Evolutionary conservation across 306 rosid species (phyloP).

Genomic region (Herpetospermum pedunculosum): DNA sequence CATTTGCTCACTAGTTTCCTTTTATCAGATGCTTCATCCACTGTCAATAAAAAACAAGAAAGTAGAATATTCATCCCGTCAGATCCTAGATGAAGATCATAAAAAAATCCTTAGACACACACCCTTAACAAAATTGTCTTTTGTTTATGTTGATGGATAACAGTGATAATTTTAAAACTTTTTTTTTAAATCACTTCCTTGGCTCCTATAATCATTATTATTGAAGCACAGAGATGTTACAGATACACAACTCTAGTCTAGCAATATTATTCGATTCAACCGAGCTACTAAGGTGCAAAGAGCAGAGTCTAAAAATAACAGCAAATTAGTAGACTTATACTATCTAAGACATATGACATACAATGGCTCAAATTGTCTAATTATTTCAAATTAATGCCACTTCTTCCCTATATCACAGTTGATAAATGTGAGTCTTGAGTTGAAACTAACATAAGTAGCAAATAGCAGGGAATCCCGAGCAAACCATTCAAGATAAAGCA

Average conservation of each 20-base stretch:
- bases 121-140: too few species aligned
- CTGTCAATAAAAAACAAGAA: constrained; percentile 16
- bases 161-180: too few species aligned
- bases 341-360: not conserved
- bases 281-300: not conserved
- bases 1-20: constrained; percentile 77
- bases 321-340: not conserved
- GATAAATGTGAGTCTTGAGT: not conserved
- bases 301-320: not conserved
- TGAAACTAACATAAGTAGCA: not conserved
- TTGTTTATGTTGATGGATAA: too few species aligned
- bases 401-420: not conserved
- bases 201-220: too few species aligned
- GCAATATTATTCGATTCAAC: not conserved
- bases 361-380: not conserved
- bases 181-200: too few species aligned
- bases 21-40: constrained; percentile 31
- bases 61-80: not conserved
- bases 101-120: too few species aligned
- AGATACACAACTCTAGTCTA: not conserved
- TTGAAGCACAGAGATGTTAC: too few species aligned
- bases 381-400: not conserved
- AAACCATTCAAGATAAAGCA: not conserved
- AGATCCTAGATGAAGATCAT: too few species aligned
- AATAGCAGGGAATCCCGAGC: not conserved